Evolutionary conservation across 768 basidiomycete species (phyloP).

Genomic region (Pleurotus ostreatus): DNA sequence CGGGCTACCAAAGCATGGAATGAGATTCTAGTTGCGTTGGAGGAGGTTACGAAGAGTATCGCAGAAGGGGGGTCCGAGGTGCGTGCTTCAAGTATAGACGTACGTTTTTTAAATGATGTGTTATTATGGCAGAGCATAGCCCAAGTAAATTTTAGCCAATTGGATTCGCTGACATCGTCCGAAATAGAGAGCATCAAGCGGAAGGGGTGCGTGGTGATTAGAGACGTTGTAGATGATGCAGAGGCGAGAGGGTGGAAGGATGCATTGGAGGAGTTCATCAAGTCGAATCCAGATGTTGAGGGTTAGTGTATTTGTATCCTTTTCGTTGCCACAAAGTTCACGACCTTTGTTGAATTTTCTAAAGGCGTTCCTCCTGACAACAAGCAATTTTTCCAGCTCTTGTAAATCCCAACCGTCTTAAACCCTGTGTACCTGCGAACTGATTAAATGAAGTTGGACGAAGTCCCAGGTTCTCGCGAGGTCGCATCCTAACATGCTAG

Average conservation of each 20-base stretch:
- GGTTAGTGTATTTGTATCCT: conserved; percentile 27
- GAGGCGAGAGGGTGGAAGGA: conserved; percentile 47
- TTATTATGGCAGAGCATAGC: conserved; percentile 33
- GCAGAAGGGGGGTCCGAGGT: conserved; percentile 46
- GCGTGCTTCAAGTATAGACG: conserved; percentile 17
- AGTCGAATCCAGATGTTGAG: conserved; percentile 41
- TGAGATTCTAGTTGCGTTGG: conserved; percentile 51
- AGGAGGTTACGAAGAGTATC: conserved; percentile 39
- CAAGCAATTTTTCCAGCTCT: conserved; percentile 59
- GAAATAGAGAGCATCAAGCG: conserved; percentile 38
- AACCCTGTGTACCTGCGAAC: too few relatives aligned
- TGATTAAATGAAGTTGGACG: too few relatives aligned
- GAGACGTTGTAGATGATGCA: conserved; percentile 41
- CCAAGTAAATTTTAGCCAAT: conserved; percentile 43
- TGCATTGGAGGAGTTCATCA: conserved; percentile 45
- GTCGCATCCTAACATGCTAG: conserved; percentile 49
- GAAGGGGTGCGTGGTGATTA: conserved; percentile 48
- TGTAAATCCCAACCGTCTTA: conserved; percentile 29
- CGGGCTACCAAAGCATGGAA: conserved; percentile 52
- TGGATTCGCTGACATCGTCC: conserved; percentile 35
- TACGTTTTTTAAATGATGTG: too few relatives aligned
- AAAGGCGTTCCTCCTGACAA: conserved; percentile 42
- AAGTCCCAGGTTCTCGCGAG: conserved; percentile 51
- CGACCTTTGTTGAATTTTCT: background rate
- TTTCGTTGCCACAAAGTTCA: background rate